Conservation (phyloP, 1,284 basidiomycete species). For the Cerrena zonata region DNA sequence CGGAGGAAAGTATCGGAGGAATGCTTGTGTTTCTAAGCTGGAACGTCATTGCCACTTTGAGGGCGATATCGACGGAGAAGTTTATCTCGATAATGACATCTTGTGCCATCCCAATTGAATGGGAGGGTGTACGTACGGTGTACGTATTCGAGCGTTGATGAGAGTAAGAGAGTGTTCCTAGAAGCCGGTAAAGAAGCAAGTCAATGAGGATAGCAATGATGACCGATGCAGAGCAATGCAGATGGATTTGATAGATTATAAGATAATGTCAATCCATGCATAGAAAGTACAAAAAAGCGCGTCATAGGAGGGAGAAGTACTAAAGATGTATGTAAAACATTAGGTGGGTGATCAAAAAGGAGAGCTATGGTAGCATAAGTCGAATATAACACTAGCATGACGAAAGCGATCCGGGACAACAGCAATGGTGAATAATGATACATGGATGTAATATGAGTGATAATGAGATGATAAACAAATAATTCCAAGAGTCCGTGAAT, state of each 20-base stretch:
- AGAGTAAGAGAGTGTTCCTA: neutral
- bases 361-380: neutral
- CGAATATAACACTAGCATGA: neutral
- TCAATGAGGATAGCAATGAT: slow-evolving; percentile 1
- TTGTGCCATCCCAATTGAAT: neutral
- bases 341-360: neutral
- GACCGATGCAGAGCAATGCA: neutral
- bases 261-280: neutral
- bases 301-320: neutral
- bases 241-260: too few relatives aligned
- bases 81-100: neutral
- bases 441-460: neutral
- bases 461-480: neutral
- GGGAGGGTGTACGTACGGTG: neutral
- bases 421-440: neutral
- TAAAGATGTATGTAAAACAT: neutral
- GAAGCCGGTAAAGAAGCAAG: neutral
- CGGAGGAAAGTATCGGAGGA: too few relatives aligned
- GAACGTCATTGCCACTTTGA: too few relatives aligned
- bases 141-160: neutral
- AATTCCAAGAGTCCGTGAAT: neutral
- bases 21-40: too few relatives aligned
- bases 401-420: neutral
- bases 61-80: too few relatives aligned
- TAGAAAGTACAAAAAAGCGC: too few relatives aligned